Evolutionary conservation across 805 yeast species (phyloP), one percentile per base, ranked within the genome.

Genomic region (Starmerella apis): DNA sequence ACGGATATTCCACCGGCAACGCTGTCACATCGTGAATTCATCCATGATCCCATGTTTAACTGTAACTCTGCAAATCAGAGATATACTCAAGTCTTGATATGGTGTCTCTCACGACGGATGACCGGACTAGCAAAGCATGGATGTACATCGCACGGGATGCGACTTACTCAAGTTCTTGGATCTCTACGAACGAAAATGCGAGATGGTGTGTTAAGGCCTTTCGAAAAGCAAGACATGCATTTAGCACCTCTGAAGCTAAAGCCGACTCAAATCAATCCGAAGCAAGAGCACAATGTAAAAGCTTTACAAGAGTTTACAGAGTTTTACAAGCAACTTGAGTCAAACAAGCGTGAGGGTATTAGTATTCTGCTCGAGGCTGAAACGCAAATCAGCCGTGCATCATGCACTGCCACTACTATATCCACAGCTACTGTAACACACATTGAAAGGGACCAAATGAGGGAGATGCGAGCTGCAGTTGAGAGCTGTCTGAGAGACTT

Each of bases 61-160:
- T 41, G 33, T 13, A 9, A 2, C 3, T 18, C 32, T 5, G 6
- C 24, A 9, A 14, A 27, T 5, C 18, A 41, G 14, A 27, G 44
- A 16, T 41, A 41, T n/a, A 27, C 44, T 8, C 44, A 41, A 23
- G 33, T 16, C 3, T 7, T 41, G 16, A 41, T 41, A 3, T 41
- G 44, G 44, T 41, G 44, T 27, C 9, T 41, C 9, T 41, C 44
- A 1, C 33, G 44, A 9, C 44, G 44, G 16, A 18, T 27, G 18
- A 16, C 8, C 14, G 14, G 11, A 2, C 3, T 41, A 28, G 23
- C 32, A 4, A 18, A 1, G 32, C 44, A 16, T 8, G 44, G 24
- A 8, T 19, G 24, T 6, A 41, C 44, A 7, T 25, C 44, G 1
- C 27, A 27, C 5, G 24, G 33, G 4, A 25, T 41, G 33, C 44